Evolutionary conservation across 1,284 basidiomycete species (phyloP).

Genomic region (Fomitiporia mediterranea): DNA sequence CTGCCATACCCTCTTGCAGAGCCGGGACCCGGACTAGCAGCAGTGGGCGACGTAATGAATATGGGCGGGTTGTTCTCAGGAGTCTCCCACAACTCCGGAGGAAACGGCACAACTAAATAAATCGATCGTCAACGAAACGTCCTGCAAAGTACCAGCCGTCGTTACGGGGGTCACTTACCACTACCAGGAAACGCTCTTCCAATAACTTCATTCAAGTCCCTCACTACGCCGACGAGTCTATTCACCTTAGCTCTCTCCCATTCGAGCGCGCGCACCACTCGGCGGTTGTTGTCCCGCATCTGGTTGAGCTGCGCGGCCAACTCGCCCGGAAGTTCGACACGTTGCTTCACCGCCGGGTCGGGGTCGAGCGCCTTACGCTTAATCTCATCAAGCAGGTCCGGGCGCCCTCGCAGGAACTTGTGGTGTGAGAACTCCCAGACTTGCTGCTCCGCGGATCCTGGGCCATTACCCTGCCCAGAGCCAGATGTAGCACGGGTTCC

Average conservation of each 20-base stretch:
- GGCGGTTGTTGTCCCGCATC: slow-evolving; percentile 65
- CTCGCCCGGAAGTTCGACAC: slow-evolving; percentile 75
- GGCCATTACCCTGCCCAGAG: not conserved
- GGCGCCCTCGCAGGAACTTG: slow-evolving; percentile 78
- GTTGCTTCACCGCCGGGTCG: slow-evolving; percentile 58
- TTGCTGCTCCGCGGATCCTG: slow-evolving; percentile 56
- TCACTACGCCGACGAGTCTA: slow-evolving; percentile 35
- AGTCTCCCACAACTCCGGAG: slow-evolving; percentile 53
- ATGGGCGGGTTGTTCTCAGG: slow-evolving; percentile 56
- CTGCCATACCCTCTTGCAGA: slow-evolving; percentile 23
- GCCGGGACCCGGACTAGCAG: slow-evolving; percentile 34
- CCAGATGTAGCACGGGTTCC: slow-evolving; percentile 63
- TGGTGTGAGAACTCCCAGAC: slow-evolving; percentile 88
- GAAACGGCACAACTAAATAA: slow-evolving; percentile 39
- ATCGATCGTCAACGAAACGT: slow-evolving; percentile 1
- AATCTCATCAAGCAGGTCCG: slow-evolving; percentile 80
- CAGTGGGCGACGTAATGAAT: slow-evolving; percentile 60
- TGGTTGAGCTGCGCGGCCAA: slow-evolving; percentile 62
- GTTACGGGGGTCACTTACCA: slow-evolving; percentile 28
- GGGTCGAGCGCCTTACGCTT: slow-evolving; percentile 80
- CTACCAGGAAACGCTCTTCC: slow-evolving; percentile 45
- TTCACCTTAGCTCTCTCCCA: slow-evolving; percentile 45
- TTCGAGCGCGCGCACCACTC: slow-evolving; percentile 47
- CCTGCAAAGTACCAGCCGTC: too few species aligned
- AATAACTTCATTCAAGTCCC: slow-evolving; percentile 54